Base-by-base conservation (phyloP, 306 rosid species). In the Castanopsis chinensis region DNA sequence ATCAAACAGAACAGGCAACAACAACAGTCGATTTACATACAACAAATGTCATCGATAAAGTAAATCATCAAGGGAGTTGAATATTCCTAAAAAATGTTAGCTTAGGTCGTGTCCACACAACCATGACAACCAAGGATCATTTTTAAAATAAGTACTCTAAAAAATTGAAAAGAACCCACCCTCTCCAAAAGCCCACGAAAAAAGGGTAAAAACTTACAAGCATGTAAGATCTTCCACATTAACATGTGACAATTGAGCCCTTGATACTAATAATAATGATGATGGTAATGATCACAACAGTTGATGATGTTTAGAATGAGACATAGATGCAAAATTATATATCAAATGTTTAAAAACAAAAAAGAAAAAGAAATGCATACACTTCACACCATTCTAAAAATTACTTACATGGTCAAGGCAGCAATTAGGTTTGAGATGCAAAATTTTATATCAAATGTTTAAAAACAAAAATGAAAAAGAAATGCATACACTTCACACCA, bases 391-490 rank as follows among this genome's bases (percentile, higher is more conserved):
- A 32, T 8, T 32, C 32, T 21, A 30, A 56, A 45, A 71, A 74
- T 33, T 32, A 84, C 98, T 90, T 27, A 94, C 98, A 94, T 37
- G 75, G 85, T 84, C 90, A 94, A 70, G 2, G 98, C 86, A 51
- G 94, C 93, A 80, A 92, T 54, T 55, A 94, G 78, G 27, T 25
- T 1, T 25, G 27, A 25, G 27, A 25, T 25, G 27, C 27, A 25
- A 25, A 25, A 25, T 25, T 25, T 1, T 25, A 25, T 25, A 25
- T 25, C 27, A 25, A 25, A 25, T 25, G 27, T 25, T 25, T 25
- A 25, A 25, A 25, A 25, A 25, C 27, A 25, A 25, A 25, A 1
- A 25, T 1, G 27, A 25, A 25, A 25, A 0, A 25, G 27, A 25
- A 25, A 25, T 25, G 27, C 27, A 25, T 25, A 25, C 27, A 25